phyloP scores from a whole-genome alignment of 169 alveolate genomes.

The Sarcocystis neurona region DNA sequence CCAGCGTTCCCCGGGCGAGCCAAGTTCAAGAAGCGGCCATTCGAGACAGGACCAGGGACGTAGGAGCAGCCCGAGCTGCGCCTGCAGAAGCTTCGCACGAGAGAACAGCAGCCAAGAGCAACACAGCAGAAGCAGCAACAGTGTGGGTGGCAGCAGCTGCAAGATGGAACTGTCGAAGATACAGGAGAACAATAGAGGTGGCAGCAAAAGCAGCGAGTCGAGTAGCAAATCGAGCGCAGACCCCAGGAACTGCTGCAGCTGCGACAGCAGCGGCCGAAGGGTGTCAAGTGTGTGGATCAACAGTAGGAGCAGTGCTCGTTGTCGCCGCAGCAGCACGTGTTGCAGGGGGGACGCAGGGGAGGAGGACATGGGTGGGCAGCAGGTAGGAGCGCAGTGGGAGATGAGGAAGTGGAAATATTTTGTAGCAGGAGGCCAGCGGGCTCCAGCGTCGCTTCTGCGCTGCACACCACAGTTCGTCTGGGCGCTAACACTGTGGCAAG shows the following conservation, averaged over 20 bases:
- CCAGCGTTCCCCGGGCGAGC: too few species aligned
- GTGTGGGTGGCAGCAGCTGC: too few species aligned
- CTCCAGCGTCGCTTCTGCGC: conserved; percentile 15
- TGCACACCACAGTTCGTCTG: conserved; percentile 30
- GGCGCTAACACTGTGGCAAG: conserved; percentile 16
- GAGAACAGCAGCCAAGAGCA: too few species aligned
- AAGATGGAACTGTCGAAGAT: too few species aligned
- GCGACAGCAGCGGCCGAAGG: not conserved
- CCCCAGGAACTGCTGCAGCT: too few species aligned
- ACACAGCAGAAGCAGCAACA: too few species aligned
- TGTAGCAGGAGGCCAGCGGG: not conserved
- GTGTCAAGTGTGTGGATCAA: not conserved
- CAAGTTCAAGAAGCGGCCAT: not conserved
- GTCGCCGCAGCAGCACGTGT: not conserved
- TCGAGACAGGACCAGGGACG: not conserved
- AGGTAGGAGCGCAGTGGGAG: not conserved
- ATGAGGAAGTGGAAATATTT: not conserved
- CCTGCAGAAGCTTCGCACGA: not conserved
- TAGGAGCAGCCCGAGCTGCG: not conserved
- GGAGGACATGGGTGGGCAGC: not conserved
- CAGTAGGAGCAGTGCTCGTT: not conserved
- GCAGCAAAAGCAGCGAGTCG: too few species aligned
- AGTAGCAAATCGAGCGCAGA: too few species aligned
- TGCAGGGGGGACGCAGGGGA: not conserved
- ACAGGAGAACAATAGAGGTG: too few species aligned